Evolutionary conservation across 2,329 filamentous ascomycete species (phyloP).

Genomic region (Grosmannia huntii): DNA sequence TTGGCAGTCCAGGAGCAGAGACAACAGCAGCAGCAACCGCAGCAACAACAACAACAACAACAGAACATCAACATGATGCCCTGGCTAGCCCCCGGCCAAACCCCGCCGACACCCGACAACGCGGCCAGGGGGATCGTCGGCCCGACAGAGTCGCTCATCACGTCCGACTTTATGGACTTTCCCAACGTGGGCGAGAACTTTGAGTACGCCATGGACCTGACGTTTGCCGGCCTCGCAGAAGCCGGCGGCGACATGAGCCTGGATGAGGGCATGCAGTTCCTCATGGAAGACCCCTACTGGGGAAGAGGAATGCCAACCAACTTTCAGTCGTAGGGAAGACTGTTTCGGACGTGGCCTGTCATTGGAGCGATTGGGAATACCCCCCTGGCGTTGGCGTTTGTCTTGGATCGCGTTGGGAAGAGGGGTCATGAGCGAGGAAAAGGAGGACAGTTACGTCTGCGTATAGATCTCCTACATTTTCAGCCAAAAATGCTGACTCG

Average conservation of each 20-base stretch:
- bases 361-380: too few species aligned
- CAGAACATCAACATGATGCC: background rate
- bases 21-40: background rate
- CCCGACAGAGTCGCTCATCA: background rate
- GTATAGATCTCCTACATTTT: too few species aligned
- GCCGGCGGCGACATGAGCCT: conserved; percentile 7
- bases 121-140: background rate
- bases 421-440: background rate
- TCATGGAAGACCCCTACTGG: conserved; percentile 24
- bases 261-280: conserved; percentile 22
- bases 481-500: too few species aligned
- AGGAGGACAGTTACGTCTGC: background rate
- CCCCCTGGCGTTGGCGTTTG: too few species aligned
- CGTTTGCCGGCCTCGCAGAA: conserved; percentile 19
- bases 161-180: conserved; percentile 21
- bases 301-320: background rate
- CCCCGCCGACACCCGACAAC: too few species aligned
- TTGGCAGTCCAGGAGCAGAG: conserved; percentile 11
- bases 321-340: background rate
- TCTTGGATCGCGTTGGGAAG: too few species aligned
- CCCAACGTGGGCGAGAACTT: conserved; percentile 25
- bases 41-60: conserved; percentile 9
- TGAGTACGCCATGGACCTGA: conserved; percentile 30
- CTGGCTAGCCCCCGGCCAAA: background rate
- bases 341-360: too few species aligned